These are phyloP conservation scores for Penicillium brevicompactum DNA, from an alignment of 2,329 filamentous ascomycete genomes.

Conservation along the genomic window DNA sequence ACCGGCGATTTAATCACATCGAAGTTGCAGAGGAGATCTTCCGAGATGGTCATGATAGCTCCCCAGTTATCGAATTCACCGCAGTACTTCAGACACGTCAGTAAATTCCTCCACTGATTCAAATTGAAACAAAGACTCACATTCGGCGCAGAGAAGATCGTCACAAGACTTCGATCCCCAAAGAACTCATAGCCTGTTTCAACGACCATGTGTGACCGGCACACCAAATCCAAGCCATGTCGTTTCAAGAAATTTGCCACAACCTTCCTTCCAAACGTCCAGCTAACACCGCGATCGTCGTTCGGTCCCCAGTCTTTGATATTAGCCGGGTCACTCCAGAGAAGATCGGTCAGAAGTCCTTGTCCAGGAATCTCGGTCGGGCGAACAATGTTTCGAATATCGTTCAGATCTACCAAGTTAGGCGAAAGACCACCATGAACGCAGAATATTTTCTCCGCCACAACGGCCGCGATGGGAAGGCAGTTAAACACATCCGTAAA, in stretches of 20 bases:
- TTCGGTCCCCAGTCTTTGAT: conserved; percentile 99
- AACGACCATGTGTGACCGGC: conserved; percentile 97
- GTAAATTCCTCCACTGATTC: neutral
- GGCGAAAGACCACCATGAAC: conserved; percentile 94
- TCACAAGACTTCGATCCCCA: conserved; percentile 89
- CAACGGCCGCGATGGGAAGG: conserved; percentile 92
- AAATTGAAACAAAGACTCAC: conserved; percentile 56
- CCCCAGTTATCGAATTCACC: conserved; percentile 10
- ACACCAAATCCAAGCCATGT: conserved; percentile 97
- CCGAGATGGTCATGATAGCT: conserved; percentile 7
- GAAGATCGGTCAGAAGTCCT: conserved; percentile 86
- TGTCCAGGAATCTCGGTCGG: conserved; percentile 98
- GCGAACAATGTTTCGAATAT: conserved; percentile 92
- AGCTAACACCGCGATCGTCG: conserved; percentile 85
- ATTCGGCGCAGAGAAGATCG: conserved; percentile 96
- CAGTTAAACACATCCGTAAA: conserved; percentile 97
- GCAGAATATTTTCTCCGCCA: conserved; percentile 96
- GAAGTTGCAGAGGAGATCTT: conserved; percentile 6
- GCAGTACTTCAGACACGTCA: conserved; percentile 4
- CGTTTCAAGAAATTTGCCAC: conserved; percentile 93
- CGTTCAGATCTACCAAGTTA: conserved; percentile 92
- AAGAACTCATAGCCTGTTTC: conserved; percentile 99
- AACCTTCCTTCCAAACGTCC: conserved; percentile 97
- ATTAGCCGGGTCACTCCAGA: conserved; percentile 97
- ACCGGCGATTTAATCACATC: neutral